Conservation (phyloP, 768 basidiomycete genomes). For the Rhodocollybia butyracea region DNA sequence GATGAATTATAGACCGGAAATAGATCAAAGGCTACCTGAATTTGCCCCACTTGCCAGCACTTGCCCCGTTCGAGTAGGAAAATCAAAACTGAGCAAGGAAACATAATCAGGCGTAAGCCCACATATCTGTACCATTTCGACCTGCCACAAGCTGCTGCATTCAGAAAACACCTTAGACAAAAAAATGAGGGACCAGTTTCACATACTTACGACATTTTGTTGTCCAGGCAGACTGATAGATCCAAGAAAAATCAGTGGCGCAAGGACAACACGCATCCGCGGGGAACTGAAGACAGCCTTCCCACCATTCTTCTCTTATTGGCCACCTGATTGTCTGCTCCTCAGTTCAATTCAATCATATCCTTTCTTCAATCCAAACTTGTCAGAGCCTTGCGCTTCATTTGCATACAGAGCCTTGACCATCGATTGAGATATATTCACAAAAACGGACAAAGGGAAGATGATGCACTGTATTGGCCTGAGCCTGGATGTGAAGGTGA, state of each 20-base stretch:
- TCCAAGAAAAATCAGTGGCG: constrained; percentile 39
- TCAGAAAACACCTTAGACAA: too few relatives aligned
- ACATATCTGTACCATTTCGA: too few relatives aligned
- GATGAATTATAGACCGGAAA: too few relatives aligned
- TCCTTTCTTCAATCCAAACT: constrained; percentile 60
- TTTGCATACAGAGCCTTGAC: constrained; percentile 86
- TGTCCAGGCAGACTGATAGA: constrained; percentile 50
- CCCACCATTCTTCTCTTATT: constrained; percentile 83
- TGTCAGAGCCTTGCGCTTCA: constrained; percentile 67
- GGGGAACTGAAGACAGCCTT: constrained; percentile 57
- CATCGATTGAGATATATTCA: too few relatives aligned
- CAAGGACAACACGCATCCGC: constrained; percentile 4
- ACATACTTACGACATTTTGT: constrained; percentile 86
- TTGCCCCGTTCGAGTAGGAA: too few relatives aligned
- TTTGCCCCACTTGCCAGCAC: too few relatives aligned
- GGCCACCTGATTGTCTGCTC: constrained; percentile 56
- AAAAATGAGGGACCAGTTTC: too few relatives aligned
- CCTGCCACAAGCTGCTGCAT: too few relatives aligned
- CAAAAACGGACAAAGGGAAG: too few relatives aligned
- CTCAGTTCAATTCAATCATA: constrained; percentile 63
- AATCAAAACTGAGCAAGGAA: too few relatives aligned
- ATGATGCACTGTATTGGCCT: constrained; percentile 48
- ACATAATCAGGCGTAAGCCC: too few relatives aligned
- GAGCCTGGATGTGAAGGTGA: constrained; percentile 27
- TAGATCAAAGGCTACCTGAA: too few relatives aligned